These are phyloP conservation scores for Cyberlindnera misumaiensis DNA, from an alignment of 805 yeast species.

Conservation along the genomic window DNA sequence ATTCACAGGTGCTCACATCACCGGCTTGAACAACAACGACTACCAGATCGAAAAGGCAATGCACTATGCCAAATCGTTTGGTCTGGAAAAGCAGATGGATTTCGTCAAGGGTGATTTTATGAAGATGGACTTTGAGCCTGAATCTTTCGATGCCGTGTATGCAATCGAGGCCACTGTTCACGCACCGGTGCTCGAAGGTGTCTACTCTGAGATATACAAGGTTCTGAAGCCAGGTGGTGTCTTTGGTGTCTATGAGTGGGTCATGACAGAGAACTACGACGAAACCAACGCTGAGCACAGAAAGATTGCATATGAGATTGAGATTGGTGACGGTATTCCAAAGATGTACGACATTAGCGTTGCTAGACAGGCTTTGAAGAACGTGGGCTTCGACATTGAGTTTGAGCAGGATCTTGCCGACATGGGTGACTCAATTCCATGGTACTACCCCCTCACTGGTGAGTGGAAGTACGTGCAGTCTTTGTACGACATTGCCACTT, in stretches of 20 bases:
- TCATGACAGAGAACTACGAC: slow-evolving; percentile 91
- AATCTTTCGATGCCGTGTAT: slow-evolving; percentile 90
- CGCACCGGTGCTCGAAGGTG: slow-evolving; percentile 95
- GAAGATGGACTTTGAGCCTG: slow-evolving; percentile 95
- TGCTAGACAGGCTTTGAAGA: slow-evolving; percentile 79
- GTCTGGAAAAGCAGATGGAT: slow-evolving; percentile 65
- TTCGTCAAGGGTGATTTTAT: slow-evolving; percentile 97
- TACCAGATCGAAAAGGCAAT: slow-evolving; percentile 92
- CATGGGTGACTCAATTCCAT: slow-evolving; percentile 76
- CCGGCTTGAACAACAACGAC: slow-evolving; percentile 94
- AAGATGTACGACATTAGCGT: slow-evolving; percentile 85
- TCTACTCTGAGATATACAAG: slow-evolving; percentile 87
- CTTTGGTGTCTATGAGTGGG: slow-evolving; percentile 99
- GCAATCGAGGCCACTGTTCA: slow-evolving; percentile 99
- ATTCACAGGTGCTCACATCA: slow-evolving; percentile 80
- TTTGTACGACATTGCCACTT: slow-evolving; percentile 69
- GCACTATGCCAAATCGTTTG: slow-evolving; percentile 61
- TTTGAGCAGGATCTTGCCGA: slow-evolving; percentile 80
- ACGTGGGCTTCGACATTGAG: slow-evolving; percentile 81
- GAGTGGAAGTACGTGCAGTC: slow-evolving; percentile 85
- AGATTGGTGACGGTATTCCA: slow-evolving; percentile 98
- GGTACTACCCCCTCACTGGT: slow-evolving; percentile 97
- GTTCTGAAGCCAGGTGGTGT: slow-evolving; percentile 97
- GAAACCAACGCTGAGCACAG: slow-evolving; percentile 84
- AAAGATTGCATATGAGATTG: slow-evolving; percentile 93